These are phyloP conservation scores for Lecanicillium sp. DNA, from an alignment of 2,329 filamentous ascomycete species.

Conservation along the genomic window DNA sequence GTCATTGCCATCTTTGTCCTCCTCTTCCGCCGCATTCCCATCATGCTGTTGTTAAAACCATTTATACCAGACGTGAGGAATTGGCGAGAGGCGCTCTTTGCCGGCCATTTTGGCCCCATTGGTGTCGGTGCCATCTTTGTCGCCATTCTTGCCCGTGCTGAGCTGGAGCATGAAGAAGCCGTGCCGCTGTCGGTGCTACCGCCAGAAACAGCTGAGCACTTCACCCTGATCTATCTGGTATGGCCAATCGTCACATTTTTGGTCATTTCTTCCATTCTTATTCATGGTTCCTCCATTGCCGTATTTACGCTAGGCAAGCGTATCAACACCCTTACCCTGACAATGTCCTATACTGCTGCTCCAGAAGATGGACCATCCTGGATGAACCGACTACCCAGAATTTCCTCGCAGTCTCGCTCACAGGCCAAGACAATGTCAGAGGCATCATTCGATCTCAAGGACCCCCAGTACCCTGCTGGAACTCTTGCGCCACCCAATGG, in stretches of 20 bases:
- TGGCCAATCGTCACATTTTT: slow-evolving; percentile 96
- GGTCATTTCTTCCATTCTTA: slow-evolving; percentile 87
- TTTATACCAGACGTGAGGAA: slow-evolving; percentile 96
- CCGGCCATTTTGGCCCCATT: slow-evolving; percentile 95
- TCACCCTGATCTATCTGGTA: slow-evolving; percentile 72
- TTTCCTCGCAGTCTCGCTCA: slow-evolving; percentile 63
- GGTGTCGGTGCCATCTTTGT: slow-evolving; percentile 96
- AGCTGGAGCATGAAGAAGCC: slow-evolving; percentile 69
- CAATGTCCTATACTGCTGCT: slow-evolving; percentile 90
- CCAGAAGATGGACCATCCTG: slow-evolving; percentile 84
- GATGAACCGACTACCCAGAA: slow-evolving; percentile 85
- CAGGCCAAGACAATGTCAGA: slow-evolving; percentile 81
- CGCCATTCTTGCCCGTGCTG: slow-evolving; percentile 85
- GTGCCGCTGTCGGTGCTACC: slow-evolving; percentile 64
- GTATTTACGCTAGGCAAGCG: slow-evolving; percentile 97
- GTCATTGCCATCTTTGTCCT: slow-evolving; percentile 91
- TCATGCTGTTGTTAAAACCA: slow-evolving; percentile 88
- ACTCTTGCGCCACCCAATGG: slow-evolving; percentile 65
- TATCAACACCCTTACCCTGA: slow-evolving; percentile 92
- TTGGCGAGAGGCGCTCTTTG: slow-evolving; percentile 94
- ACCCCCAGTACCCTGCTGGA: slow-evolving; percentile 57
- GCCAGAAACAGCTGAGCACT: slow-evolving; percentile 44
- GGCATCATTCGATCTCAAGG: slow-evolving; percentile 56
- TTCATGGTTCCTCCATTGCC: slow-evolving; percentile 95
- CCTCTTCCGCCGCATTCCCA: slow-evolving; percentile 89